Evolutionary conservation across 1,284 basidiomycete species (phyloP), one percentile per base, ranked within the genome.

Genomic region (Ganoderma leucocontextum): DNA sequence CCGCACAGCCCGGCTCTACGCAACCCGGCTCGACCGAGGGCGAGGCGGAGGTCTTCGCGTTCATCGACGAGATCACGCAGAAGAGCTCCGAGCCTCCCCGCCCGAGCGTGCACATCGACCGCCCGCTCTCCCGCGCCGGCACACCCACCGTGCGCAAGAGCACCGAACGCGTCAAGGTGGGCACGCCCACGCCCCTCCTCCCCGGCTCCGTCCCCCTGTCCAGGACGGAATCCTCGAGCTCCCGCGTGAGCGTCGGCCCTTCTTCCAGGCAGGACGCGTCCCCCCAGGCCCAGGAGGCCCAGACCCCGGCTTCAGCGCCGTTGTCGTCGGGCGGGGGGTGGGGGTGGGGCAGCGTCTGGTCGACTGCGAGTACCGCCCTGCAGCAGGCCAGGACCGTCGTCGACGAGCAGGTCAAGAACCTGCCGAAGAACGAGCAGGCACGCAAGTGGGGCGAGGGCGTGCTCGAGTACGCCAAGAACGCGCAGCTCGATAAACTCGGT

Each of bases 51-150:
- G 95, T 94, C 19, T 88, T 97, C 55, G 96, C 95, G 33, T 97
- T 97, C 83, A 89, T 98, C 64, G 95, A 98, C 80, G 95, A 97
- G 80, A 95, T 97, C 75, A 96, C 95, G 0, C 94, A 95, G 85
- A 96, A 95, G 81, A 92, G 89, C 78, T 85, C 90, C 4, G 93
- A 93, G 73, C 91, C 92, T 4, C 25, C 88, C 89, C 89, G 90
- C 52, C 76, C 89, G 36, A 80, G 86, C 38, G 79, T 85, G 25
- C 84, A 86, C 69, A 80, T 87, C 63, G 89, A 91, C 49, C 82
- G 89, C 10, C 89, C 89, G 3, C 76, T 82, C 60, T 92, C 91
- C 44, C 86, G 92, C 61, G 86, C 90, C 53, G 87, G 89, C 22
- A 93, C 91, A 1, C 92, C 91, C 1, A 87, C 89, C 6, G 78